Percentiles rank a stretch among this genome's conserved stretches.
phyloP scores from a whole-genome alignment of 2,329 filamentous ascomycete species.

The Monosporascus cannonballus region DNA sequence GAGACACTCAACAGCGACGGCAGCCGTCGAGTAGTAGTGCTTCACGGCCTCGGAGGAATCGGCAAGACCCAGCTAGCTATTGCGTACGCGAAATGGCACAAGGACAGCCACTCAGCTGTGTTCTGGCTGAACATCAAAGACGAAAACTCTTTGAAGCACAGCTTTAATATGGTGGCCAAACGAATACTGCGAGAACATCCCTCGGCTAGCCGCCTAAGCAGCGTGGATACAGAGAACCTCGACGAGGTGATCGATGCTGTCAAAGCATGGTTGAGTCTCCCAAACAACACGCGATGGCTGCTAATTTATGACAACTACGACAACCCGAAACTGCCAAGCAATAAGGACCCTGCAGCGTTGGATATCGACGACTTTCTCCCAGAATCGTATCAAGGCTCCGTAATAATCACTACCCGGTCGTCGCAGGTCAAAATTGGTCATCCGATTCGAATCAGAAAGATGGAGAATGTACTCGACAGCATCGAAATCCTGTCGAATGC shows the following conservation, averaged over 20 bases:
- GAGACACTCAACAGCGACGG: conserved; percentile 17
- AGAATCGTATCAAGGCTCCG: conserved; percentile 30
- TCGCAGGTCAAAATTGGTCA: conserved; percentile 16
- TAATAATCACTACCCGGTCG: conserved; percentile 35
- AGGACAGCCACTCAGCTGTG: conserved; percentile 6
- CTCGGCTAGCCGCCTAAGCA: conserved; percentile 2
- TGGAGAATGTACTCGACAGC: conserved; percentile 24
- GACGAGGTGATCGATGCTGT: conserved; percentile 25
- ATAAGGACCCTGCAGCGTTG: conserved; percentile 14
- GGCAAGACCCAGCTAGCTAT: not conserved
- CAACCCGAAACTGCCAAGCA: conserved; percentile 23
- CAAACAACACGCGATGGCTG: conserved; percentile 31
- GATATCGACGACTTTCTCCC: conserved; percentile 29
- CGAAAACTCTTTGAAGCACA: conserved; percentile 7
- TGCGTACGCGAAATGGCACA: conserved; percentile 10
- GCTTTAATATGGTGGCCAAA: conserved; percentile 8
- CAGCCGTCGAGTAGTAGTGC: conserved; percentile 11
- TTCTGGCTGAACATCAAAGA: conserved; percentile 15
- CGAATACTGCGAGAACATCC: conserved; percentile 12
- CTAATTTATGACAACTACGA: conserved; percentile 37
- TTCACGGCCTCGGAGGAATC: conserved; percentile 14
- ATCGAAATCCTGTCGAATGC: conserved; percentile 25
- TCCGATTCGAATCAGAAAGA: conserved; percentile 19
- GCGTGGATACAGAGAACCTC: conserved; percentile 4
- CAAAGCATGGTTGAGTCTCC: conserved; percentile 30